phyloP scores from a whole-genome alignment of 805 yeast species.

The Wickerhamomyces pijperi region DNA sequence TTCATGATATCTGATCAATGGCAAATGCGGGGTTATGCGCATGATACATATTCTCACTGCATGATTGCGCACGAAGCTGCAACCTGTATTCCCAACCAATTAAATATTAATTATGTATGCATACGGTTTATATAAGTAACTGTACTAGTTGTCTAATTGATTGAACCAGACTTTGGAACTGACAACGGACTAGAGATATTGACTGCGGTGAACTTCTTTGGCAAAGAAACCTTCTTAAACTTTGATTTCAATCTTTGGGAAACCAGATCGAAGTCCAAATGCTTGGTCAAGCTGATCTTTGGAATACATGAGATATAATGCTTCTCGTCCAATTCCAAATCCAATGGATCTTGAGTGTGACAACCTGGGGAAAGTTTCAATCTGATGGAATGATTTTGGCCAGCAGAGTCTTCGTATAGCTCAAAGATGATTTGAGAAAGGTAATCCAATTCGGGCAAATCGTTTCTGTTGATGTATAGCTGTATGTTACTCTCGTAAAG shows the following conservation, averaged over 20 bases:
- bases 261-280: constrained; percentile 84
- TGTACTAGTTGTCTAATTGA: no score
- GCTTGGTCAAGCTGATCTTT: constrained; percentile 79
- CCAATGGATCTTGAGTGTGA: constrained; percentile 95
- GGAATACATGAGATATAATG: constrained; percentile 97
- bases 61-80: no score
- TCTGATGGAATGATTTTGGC: constrained; percentile 81
- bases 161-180: constrained; percentile 13
- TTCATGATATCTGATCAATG: no score
- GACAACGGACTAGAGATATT: constrained; percentile 61
- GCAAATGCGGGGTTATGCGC: no score
- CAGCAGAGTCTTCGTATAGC: constrained; percentile 70
- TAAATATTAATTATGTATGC: no score
- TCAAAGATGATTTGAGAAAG: constrained; percentile 92
- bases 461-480: constrained; percentile 90
- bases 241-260: constrained; percentile 70
- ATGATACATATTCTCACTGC: no score
- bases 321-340: constrained; percentile 89
- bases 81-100: no score
- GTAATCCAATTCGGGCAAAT: constrained; percentile 92
- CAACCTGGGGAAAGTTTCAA: constrained; percentile 95
- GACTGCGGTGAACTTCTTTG: constrained; percentile 84
- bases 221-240: constrained; percentile 79
- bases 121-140: no score
- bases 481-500: constrained; percentile 88